phyloP scores from a whole-genome alignment of 257 asterid species.

The Forsythia suspensa region DNA sequence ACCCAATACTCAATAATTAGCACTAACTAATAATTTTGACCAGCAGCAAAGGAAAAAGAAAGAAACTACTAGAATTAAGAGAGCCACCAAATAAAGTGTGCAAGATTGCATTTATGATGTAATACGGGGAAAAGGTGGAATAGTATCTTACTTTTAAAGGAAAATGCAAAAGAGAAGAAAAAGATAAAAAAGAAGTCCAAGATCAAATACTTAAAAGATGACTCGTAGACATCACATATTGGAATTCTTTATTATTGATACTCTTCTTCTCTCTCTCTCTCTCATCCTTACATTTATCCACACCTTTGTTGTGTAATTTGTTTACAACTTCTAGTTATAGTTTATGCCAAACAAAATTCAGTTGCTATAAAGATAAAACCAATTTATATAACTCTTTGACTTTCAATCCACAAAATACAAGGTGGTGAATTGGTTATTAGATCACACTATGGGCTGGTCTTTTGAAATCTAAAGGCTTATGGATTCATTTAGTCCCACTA shows the following conservation, averaged over 20 bases:
- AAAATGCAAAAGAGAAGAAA: not conserved
- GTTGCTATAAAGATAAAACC: not conserved
- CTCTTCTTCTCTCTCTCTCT: not conserved
- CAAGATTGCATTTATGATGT: not conserved
- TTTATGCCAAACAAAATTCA: not conserved
- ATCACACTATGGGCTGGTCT: not conserved
- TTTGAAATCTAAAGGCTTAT: not conserved
- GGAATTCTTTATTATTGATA: not conserved
- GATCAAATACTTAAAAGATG: not conserved
- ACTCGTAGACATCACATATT: not conserved
- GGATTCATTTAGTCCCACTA: not conserved
- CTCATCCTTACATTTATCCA: not conserved
- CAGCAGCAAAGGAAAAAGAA: slow-evolving; percentile 18
- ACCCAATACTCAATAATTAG: slow-evolving; percentile 24
- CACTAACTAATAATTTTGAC: slow-evolving; percentile 15
- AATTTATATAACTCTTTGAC: not conserved
- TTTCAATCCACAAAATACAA: not conserved
- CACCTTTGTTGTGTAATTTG: not conserved
- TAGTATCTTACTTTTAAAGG: not conserved
- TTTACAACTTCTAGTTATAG: not conserved
- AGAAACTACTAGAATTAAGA: not conserved
- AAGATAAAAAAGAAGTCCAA: no score
- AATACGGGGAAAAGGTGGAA: not conserved
- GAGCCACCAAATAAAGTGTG: not conserved
- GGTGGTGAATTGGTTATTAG: not conserved